Evolutionary conservation across 495 filamentous ascomycete genomes (phyloP), one percentile per base, ranked within the genome.

Genomic region (Xanthoparmelia taractica): DNA sequence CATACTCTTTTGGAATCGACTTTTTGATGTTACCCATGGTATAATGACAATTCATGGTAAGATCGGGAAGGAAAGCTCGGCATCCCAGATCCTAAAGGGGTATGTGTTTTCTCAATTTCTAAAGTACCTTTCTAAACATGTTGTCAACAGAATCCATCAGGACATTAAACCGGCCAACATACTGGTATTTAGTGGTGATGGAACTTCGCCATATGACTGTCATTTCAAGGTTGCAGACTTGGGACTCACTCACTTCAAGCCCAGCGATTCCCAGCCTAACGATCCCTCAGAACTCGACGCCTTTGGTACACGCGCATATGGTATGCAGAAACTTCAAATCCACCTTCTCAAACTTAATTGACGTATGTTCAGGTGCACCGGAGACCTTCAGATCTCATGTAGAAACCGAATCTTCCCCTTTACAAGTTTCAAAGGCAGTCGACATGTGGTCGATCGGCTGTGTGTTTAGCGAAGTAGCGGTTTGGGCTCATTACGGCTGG

Each of bases 401-500:
- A 31, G 48, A 52, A 59, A 27, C 66, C 12, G 34, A 66, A 38
- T 40, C 48, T 43, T 59, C 33, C 33, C 58, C 20, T 23, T 45
- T 73, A 8, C 23, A 57, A 20, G 66, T 71, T 8, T 57, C 60
- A 41, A 67, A 67, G 34, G 63, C 43, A 27, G 70, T 74, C 33
- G 79, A 80, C 61, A 76, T 80, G 10, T 82, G 77, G 73, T 76
- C 78, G 0, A 66, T 80, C 11, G 79, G 77, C 10, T 77, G 77
- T 62, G 69, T 80, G 18, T 69, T 73, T 20, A 80, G 78, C 56
- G 77, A 79, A 66, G 75, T 68, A 55, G 70, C 70, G 10, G 70
- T 74, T 11, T 81, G 77, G 78, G 66, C 76, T 12, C 69, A 67
- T 4, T 63, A 72, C 18, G 77, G 74, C 1, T 64, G 58, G 41